Percentiles rank a stretch among this genome's conserved stretches.
Conservation (phyloP, 163 green algal species). For the Chloromonas sp. region DNA sequence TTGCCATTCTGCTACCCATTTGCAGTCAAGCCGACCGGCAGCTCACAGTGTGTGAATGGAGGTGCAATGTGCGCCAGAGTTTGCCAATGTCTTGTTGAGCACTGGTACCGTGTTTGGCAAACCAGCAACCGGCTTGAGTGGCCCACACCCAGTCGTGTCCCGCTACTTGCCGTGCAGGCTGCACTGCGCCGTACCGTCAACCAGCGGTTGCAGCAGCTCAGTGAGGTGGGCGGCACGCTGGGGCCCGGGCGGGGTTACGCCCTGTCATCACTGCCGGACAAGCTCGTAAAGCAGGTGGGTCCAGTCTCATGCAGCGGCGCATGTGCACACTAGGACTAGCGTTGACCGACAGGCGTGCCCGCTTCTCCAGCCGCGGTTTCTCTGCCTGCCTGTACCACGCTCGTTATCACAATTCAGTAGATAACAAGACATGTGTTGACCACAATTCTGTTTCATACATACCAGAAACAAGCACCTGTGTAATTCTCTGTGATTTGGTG, state of each 20-base stretch:
- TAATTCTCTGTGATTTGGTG: background rate
- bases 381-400: too few species aligned
- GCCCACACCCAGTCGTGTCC: too few species aligned
- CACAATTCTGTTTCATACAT: background rate
- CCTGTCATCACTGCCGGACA: background rate
- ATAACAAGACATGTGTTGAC: too few species aligned
- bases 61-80: background rate
- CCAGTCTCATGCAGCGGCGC: background rate
- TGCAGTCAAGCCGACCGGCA: background rate
- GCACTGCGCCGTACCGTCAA: background rate
- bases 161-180: background rate
- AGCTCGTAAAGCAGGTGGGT: slow-evolving; percentile 9
- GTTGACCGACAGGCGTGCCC: background rate
- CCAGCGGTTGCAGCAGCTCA: slow-evolving; percentile 13
- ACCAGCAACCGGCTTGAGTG: too few species aligned
- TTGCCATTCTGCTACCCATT: background rate
- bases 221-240: background rate
- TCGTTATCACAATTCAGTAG: too few species aligned
- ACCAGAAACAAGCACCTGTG: background rate
- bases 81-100: too few species aligned
- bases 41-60: background rate
- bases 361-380: background rate
- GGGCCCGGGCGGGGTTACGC: slow-evolving; percentile 5
- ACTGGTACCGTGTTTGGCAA: too few species aligned
- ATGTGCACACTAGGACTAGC: background rate